A percentile compares a stretch with the other conserved stretches of the same genome.
phyloP scores from a whole-genome alignment of 306 rosid genomes.

The Mucuna pruriens region DNA sequence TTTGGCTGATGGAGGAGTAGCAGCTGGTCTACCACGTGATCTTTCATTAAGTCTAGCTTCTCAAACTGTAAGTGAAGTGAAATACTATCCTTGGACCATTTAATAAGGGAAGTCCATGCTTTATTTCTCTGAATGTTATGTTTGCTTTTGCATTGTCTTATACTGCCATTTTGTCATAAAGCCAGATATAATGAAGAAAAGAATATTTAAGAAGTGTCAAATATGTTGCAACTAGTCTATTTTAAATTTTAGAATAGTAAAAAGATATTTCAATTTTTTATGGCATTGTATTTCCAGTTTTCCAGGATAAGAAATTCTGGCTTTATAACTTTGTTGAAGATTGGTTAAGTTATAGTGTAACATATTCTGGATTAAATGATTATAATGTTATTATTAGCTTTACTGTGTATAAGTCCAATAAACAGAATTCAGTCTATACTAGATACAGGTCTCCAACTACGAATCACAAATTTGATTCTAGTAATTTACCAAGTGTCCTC shows the following conservation, averaged over 20 bases:
- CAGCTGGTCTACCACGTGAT: conserved; percentile 96
- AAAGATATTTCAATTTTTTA: neutral
- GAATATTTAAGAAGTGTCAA: neutral
- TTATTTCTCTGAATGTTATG: conserved; percentile 1
- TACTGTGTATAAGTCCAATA: neutral
- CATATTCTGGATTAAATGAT: too few species aligned
- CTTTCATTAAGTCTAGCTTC: conserved; percentile 90
- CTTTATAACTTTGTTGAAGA: neutral
- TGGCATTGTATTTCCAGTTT: neutral
- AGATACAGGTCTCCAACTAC: conserved; percentile 1
- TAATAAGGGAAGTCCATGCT: neutral
- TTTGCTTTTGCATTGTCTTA: neutral
- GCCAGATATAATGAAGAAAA: neutral
- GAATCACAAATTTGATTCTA: conserved; percentile 10
- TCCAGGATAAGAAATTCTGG: conserved; percentile 7
- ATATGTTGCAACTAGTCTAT: neutral
- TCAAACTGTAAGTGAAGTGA: conserved; percentile 80
- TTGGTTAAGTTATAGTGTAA: neutral
- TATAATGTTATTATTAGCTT: neutral
- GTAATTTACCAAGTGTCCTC: neutral
- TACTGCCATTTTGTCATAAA: conserved; percentile 17
- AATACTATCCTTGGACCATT: conserved; percentile 23
- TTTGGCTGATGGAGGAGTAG: conserved; percentile 99
- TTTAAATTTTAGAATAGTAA: neutral
- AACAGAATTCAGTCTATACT: conserved; percentile 4